Conservation (phyloP, 306 rosid genomes). For the Vicia sativa region DNA sequence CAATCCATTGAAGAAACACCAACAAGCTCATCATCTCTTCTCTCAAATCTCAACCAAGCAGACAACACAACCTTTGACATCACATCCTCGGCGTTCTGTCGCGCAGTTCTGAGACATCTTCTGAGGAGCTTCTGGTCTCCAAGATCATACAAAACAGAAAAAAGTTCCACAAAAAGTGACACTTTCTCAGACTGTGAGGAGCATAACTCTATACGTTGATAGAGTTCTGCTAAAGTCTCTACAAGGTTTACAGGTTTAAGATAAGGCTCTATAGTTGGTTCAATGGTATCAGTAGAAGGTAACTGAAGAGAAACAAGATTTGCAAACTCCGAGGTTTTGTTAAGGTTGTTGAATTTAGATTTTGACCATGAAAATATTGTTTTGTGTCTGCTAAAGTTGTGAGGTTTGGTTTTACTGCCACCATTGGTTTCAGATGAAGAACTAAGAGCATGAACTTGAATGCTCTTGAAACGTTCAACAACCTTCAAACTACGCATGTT, state of each 20-base stretch:
- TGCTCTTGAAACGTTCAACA: conserved; percentile 63
- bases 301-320: conserved; percentile 52
- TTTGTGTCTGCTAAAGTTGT: conserved; percentile 47
- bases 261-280: conserved; percentile 66
- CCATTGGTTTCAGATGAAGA: conserved; percentile 54
- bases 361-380: conserved; percentile 58
- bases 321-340: conserved; percentile 45
- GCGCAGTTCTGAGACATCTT: conserved; percentile 62
- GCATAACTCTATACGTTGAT: conserved; percentile 52
- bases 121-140: conserved; percentile 74
- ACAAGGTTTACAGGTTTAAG: conserved; percentile 62
- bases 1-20: conserved; percentile 65
- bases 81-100: conserved; percentile 63
- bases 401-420: conserved; percentile 44
- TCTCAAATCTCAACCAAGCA: conserved; percentile 76
- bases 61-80: conserved; percentile 71
- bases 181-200: conserved; percentile 52
- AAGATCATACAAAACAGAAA: conserved; percentile 54
- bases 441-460: conserved; percentile 72
- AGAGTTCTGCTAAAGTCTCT: conserved; percentile 63
- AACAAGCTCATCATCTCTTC: conserved; percentile 80
- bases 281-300: conserved; percentile 61
- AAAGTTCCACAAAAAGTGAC: conserved; percentile 58
- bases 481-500: conserved; percentile 72
- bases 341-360: conserved; percentile 52